A percentile compares a stretch with the other conserved stretches of the same genome.
Evolutionary conservation across 805 yeast genomes (phyloP).

Genomic region (Wickerhamiella allomyrinae): DNA sequence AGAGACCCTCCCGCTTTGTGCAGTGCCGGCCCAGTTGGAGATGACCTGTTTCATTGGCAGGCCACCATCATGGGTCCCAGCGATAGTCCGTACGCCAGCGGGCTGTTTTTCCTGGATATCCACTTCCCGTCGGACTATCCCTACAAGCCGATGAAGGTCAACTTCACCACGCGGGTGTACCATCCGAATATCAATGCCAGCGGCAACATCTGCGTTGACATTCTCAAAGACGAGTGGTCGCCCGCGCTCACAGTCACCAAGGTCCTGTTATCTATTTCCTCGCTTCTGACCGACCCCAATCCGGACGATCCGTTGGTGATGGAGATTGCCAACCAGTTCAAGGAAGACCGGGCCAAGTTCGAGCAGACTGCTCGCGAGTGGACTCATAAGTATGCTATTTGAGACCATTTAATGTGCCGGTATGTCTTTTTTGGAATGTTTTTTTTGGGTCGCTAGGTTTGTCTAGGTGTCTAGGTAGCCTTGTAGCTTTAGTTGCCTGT

Average conservation of each 20-base stretch:
- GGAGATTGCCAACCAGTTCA: constrained; percentile 92
- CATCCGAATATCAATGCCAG: constrained; percentile 94
- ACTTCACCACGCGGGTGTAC: constrained; percentile 88
- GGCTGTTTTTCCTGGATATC: constrained; percentile 89
- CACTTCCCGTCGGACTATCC: constrained; percentile 99
- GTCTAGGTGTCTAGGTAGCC: not conserved
- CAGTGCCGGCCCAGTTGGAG: constrained; percentile 98
- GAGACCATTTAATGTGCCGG: no score
- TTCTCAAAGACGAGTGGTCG: constrained; percentile 96
- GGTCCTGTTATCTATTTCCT: constrained; percentile 86
- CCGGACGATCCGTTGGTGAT: constrained; percentile 99
- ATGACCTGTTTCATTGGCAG: constrained; percentile 97
- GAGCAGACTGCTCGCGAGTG: constrained; percentile 97
- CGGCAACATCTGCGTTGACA: constrained; percentile 93
- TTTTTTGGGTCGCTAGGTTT: no score
- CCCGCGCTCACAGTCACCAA: constrained; percentile 95
- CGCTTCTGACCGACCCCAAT: constrained; percentile 91
- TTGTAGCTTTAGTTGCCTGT: not conserved
- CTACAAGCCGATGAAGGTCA: constrained; percentile 91
- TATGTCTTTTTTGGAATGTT: no score
- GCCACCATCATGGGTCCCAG: constrained; percentile 99
- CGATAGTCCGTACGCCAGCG: constrained; percentile 77
- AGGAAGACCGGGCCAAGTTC: constrained; percentile 83
- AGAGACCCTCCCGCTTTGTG: constrained; percentile 97
- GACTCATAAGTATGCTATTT: constrained; percentile 96